These are phyloP conservation scores for Gaultheria prostrata DNA, from an alignment of 148 eudicot species.

Conservation along the genomic window DNA sequence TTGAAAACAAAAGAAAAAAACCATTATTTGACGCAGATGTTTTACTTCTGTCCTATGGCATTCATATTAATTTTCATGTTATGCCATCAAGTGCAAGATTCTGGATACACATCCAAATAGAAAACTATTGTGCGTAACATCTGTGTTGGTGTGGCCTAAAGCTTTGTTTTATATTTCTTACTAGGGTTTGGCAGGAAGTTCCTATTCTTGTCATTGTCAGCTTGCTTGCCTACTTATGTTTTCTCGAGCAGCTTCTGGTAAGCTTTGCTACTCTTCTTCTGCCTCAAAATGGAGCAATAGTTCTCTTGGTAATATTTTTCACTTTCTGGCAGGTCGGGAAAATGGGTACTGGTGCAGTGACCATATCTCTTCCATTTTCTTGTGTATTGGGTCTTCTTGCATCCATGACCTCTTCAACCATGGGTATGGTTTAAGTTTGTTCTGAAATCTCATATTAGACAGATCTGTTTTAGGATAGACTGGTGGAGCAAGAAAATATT, in stretches of 20 bases:
- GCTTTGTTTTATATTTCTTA: constrained; percentile 8
- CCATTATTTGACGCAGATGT: background rate
- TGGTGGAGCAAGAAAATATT: background rate
- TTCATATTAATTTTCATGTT: background rate
- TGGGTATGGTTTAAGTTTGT: constrained; percentile 47
- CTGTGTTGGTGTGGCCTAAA: constrained; percentile 5
- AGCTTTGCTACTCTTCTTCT: background rate
- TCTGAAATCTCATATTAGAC: background rate
- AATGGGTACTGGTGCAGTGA: constrained; percentile 79
- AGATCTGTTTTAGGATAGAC: background rate
- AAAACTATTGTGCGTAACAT: no score
- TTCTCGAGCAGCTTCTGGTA: constrained; percentile 73
- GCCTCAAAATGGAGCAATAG: background rate
- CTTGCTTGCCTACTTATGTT: constrained; percentile 73
- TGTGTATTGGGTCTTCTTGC: constrained; percentile 81
- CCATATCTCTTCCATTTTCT: constrained; percentile 88
- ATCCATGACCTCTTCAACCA: constrained; percentile 81
- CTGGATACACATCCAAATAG: background rate
- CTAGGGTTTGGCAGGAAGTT: constrained; percentile 91
- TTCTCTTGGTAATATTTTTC: constrained; percentile 2
- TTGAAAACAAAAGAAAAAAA: background rate
- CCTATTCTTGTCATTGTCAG: constrained; percentile 86
- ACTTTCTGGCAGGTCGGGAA: constrained; percentile 51
- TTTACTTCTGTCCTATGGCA: background rate
- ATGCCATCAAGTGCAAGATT: background rate